Conservation (phyloP, 116 monocot genomes). For the Papilionanthe hybrid region DNA sequence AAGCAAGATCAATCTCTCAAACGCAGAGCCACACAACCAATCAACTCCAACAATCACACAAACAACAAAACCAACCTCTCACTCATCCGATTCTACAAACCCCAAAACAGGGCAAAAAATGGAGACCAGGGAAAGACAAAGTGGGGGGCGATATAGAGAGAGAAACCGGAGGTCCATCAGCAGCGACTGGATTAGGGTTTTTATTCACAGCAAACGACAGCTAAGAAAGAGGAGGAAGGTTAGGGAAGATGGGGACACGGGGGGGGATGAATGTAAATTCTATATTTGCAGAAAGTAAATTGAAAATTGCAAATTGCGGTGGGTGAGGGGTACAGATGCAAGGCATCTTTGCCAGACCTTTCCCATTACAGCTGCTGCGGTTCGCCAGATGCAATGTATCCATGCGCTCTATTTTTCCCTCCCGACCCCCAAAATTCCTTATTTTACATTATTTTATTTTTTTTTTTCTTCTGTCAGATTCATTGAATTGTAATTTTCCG, state of each 20-base stretch:
- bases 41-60: neutral
- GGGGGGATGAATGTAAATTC: neutral
- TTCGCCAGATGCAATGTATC: neutral
- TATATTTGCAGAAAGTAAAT: neutral
- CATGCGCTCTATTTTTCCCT: neutral
- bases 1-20: neutral
- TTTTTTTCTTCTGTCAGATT: neutral
- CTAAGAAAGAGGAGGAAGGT: neutral
- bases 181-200: neutral
- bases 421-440: neutral
- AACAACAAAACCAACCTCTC: neutral
- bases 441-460: neutral
- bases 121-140: neutral
- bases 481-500: neutral
- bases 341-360: neutral
- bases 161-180: neutral
- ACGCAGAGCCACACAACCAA: neutral
- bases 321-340: neutral
- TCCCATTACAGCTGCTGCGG: neutral
- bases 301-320: neutral
- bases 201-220: neutral
- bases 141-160: neutral
- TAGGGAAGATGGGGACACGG: neutral
- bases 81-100: neutral
- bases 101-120: neutral